phyloP scores from a whole-genome alignment of 208 protist species.

The Herpetomonas samuelpessoai region DNA sequence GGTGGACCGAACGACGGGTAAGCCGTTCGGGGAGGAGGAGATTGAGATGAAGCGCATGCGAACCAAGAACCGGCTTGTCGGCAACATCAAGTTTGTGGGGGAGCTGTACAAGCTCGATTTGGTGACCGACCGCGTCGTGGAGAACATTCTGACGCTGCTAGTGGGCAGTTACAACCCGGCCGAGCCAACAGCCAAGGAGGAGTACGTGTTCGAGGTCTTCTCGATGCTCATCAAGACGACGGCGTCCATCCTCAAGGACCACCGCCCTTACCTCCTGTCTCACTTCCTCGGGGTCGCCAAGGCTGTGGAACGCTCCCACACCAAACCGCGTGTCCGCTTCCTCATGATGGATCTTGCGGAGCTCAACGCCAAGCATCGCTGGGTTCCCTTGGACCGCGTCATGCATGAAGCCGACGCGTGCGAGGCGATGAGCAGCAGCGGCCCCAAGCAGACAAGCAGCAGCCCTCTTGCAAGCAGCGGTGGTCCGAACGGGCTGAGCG shows the following conservation, averaged over 20 bases:
- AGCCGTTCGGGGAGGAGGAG: conserved; percentile 60
- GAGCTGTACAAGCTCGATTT: conserved; percentile 79
- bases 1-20: conserved; percentile 66
- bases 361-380: conserved; percentile 40
- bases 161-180: conserved; percentile 53
- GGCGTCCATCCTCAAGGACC: conserved; percentile 29
- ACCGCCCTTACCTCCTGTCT: conserved; percentile 31
- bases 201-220: conserved; percentile 83
- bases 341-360: conserved; percentile 83
- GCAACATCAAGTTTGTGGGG: conserved; percentile 85
- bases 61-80: conserved; percentile 73
- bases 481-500: conserved; percentile 20
- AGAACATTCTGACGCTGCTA: conserved; percentile 59
- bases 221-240: conserved; percentile 54
- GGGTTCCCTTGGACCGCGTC: conserved; percentile 29
- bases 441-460: conserved; percentile 19
- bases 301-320: conserved; percentile 56
- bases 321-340: conserved; percentile 64
- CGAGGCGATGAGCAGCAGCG: conserved; percentile 30
- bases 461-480: conserved; percentile 19
- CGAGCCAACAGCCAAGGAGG: conserved; percentile 42
- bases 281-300: conserved; percentile 60
- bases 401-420: conserved; percentile 31
- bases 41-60: conserved; percentile 60
- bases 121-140: conserved; percentile 56